A percentile compares a stretch with the other conserved stretches of the same genome.
Conservation (phyloP, 306 rosid genomes). For the Quercus dentata region DNA sequence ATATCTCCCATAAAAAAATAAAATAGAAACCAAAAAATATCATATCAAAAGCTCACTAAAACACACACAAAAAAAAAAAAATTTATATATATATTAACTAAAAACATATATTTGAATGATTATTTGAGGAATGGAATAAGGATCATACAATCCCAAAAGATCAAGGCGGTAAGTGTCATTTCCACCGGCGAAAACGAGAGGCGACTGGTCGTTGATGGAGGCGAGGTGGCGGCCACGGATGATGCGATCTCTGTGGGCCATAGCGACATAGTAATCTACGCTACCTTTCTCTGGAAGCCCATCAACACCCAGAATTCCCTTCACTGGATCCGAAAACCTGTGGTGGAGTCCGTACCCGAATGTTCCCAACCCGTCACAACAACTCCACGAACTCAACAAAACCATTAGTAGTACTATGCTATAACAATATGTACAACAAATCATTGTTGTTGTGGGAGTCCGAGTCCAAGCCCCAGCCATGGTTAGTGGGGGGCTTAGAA, state of each 20-base stretch:
- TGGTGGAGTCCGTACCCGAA: conserved; percentile 71
- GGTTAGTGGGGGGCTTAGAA: no score
- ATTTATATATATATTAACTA: not conserved
- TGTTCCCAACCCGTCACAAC: conserved; percentile 32
- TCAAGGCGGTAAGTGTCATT: conserved; percentile 44
- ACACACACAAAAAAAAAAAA: no score
- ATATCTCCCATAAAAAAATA: not conserved
- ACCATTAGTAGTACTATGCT: no score
- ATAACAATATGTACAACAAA: no score
- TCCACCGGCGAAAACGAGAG: conserved; percentile 43
- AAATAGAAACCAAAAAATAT: not conserved
- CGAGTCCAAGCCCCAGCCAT: no score
- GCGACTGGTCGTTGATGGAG: conserved; percentile 13
- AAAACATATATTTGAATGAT: not conserved
- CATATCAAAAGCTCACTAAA: not conserved
- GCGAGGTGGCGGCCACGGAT: conserved; percentile 66
- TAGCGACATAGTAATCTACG: conserved; percentile 54
- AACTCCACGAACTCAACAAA: not conserved
- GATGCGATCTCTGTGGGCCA: conserved; percentile 60
- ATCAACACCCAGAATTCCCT: conserved; percentile 46
- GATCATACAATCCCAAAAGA: conserved; percentile 55
- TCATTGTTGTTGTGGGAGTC: no score
- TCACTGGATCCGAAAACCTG: conserved; percentile 67
- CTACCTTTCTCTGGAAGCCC: conserved; percentile 58
- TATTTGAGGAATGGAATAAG: not conserved